Percentiles rank a stretch among this genome's conserved stretches.
These are phyloP conservation scores for Raphanus sativus DNA, from an alignment of 345 rosid genomes.

Conservation along the genomic window DNA sequence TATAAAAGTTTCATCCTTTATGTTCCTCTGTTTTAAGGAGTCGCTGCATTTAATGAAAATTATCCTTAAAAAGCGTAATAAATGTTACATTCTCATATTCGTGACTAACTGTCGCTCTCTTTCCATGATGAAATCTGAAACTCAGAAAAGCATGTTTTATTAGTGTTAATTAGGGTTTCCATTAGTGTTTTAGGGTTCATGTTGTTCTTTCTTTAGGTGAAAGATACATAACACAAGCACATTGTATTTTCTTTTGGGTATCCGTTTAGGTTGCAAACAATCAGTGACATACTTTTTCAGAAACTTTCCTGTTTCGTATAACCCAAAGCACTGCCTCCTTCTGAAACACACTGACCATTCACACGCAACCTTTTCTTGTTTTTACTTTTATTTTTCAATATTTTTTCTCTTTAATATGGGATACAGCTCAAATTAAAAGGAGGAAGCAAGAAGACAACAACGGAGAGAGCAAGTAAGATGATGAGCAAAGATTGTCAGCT, in stretches of 20 bases:
- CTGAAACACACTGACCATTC: constrained; percentile 24
- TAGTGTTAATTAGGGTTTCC: constrained; percentile 1
- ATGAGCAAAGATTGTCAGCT: constrained; percentile 88
- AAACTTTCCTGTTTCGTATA: constrained; percentile 35
- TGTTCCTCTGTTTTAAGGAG: constrained; percentile 17
- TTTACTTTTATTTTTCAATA: background rate
- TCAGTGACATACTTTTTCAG: constrained; percentile 27
- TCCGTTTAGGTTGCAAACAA: constrained; percentile 44
- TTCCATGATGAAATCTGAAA: background rate
- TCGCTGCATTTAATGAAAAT: constrained; percentile 32
- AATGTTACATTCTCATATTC: constrained; percentile 27
- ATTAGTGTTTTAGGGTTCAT: constrained; percentile 8
- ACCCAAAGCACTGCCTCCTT: constrained; percentile 28
- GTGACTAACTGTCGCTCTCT: constrained; percentile 34
- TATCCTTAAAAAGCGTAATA: constrained; percentile 22
- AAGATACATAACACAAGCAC: constrained; percentile 17
- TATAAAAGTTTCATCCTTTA: constrained; percentile 22
- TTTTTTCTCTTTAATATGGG: background rate
- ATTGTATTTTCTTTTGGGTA: constrained; percentile 29
- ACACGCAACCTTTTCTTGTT: constrained; percentile 12
- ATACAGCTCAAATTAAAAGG: constrained; percentile 74
- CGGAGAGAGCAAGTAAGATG: constrained; percentile 81
- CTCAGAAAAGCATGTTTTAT: background rate
- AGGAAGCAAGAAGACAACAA: constrained; percentile 48
- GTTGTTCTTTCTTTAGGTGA: constrained; percentile 12